Conservation (phyloP, 371 early-diverging fungal species). For the Actinomortierella wolfii region DNA sequence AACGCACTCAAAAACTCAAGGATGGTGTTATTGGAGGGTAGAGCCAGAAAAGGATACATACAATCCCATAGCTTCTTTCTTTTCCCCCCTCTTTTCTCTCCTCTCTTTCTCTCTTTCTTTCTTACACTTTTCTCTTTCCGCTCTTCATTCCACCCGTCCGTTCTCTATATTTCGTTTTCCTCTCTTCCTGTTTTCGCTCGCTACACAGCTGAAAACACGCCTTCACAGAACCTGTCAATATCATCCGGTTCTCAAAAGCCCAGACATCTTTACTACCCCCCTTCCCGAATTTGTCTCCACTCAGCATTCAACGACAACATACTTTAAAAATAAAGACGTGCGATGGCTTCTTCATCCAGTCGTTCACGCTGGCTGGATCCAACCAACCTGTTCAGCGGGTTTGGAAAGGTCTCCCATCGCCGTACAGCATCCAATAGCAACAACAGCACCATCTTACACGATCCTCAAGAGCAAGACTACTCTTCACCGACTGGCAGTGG, state of each 20-base stretch:
- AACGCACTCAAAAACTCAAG: not conserved
- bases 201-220: constrained; percentile 24
- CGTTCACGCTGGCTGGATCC: too few relatives aligned
- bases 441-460: too few relatives aligned
- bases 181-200: not conserved
- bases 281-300: not conserved
- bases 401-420: too few relatives aligned
- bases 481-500: too few relatives aligned
- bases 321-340: too few relatives aligned
- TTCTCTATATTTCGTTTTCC: not conserved
- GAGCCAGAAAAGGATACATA: not conserved
- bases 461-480: too few relatives aligned
- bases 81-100: not conserved
- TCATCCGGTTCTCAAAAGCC: too few relatives aligned
- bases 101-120: not conserved
- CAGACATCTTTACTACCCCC: constrained; percentile 9
- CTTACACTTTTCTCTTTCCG: not conserved
- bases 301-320: too few relatives aligned
- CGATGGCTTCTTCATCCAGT: too few relatives aligned
- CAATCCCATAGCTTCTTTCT: not conserved
- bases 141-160: not conserved
- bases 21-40: not conserved
- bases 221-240: constrained; percentile 22
- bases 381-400: too few relatives aligned
- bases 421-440: too few relatives aligned